Base-by-base conservation (phyloP, 2,329 filamentous ascomycete species). In the Cladophialophora bantiana region DNA sequence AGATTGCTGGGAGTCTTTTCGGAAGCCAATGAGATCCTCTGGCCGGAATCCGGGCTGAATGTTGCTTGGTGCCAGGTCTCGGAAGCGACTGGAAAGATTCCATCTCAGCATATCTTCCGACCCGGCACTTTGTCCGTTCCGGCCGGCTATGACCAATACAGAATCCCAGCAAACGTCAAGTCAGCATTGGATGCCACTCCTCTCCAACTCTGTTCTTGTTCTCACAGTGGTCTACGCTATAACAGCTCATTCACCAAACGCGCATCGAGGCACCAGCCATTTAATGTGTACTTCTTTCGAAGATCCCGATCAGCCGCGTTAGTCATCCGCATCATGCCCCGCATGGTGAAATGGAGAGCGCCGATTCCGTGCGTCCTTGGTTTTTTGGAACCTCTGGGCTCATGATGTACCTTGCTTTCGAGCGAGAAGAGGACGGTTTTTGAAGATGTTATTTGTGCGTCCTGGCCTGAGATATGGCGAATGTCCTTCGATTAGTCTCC, bases 391-490 rank as follows among this genome's bases (percentile, higher is more conserved):
- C 67, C 63, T 71, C 71, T 71, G 73, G 59, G 73, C 72, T 70
- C 72, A 72, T 72, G 71, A 70, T 71, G 72, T 68, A 64, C 73
- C 76, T 76, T 77, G 76, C 75, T 68, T 72, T 72, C 42, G 59
- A 45, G 74, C 72, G 77, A 79, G 81, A 82, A 75, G 78, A 79
- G 84, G 86, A 87, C 92, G 92, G 88, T 88, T 96, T 97, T 97
- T 96, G 85, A 84, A 85, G 92, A 96, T 89, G 92, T 94, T 81
- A 88, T 97, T 97, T 96, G 92, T 90, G 86, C 92, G 92, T 85
- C 89, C 84, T 76, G 84, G 87, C 86, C 79, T 77, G 76, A 74
- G 76, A 72, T 69, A 75, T 57, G 66, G 68, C 68, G 67, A 71
- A 70, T 70, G 73, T 74, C 75, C 77, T 73, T 76, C 73, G 62